A percentile compares a stretch with the other conserved stretches of the same genome.
Conservation (phyloP, 73 alveolate genomes). For the Uronychia binucleata region DNA sequence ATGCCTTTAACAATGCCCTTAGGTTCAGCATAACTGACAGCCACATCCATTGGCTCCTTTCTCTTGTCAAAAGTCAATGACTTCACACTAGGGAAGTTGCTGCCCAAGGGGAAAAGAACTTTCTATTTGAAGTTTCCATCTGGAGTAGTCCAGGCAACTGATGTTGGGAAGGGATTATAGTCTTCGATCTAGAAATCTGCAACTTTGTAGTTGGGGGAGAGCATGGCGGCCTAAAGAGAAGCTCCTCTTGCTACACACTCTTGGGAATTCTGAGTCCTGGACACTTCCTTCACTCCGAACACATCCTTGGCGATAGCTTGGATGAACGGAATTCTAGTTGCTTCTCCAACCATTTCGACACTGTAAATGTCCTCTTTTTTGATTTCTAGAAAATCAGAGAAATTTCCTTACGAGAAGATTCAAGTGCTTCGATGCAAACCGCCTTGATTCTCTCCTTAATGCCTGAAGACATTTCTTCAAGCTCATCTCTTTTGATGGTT, state of each 20-base stretch:
- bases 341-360: slow-evolving; percentile 98
- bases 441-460: slow-evolving; percentile 59
- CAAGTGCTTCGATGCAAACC: slow-evolving; percentile 66
- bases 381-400: slow-evolving; percentile 34
- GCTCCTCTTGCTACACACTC: slow-evolving; percentile 99
- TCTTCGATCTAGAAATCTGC: slow-evolving; percentile 85
- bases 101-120: slow-evolving; percentile 51
- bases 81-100: slow-evolving; percentile 74
- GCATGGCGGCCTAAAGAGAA: slow-evolving; percentile 98
- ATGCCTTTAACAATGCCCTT: slow-evolving; percentile 50
- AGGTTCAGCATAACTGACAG: slow-evolving; percentile 52
- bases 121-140: slow-evolving; percentile 42
- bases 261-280: slow-evolving; percentile 95
- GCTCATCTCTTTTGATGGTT: slow-evolving; percentile 88
- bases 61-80: slow-evolving; percentile 67
- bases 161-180: slow-evolving; percentile 80
- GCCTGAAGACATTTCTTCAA: slow-evolving; percentile 77
- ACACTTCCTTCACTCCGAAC: slow-evolving; percentile 84
- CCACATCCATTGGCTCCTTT: slow-evolving; percentile 70
- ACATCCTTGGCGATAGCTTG: slow-evolving; percentile 83
- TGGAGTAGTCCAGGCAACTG: slow-evolving; percentile 73
- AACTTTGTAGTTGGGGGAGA: slow-evolving; percentile 93
- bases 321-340: slow-evolving; percentile 95
- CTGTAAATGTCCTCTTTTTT: slow-evolving; percentile 77
- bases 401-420: slow-evolving; percentile 58